phyloP scores from a whole-genome alignment of 805 yeast genomes.

The Ogataea nonfermentans region DNA sequence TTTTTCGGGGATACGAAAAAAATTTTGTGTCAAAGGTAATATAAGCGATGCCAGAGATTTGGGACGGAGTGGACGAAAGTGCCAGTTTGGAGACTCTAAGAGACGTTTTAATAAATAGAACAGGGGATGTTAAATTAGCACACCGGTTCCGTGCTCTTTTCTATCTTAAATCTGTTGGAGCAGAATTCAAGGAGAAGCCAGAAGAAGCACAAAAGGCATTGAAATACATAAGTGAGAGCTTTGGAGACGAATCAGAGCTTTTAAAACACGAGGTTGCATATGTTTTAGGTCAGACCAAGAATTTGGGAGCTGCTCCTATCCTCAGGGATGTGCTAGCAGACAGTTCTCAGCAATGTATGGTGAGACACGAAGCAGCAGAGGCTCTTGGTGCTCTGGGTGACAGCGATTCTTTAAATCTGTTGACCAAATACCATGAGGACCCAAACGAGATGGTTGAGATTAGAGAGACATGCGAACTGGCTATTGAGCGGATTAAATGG shows the following conservation, averaged over 20 bases:
- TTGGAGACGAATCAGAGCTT: constrained; percentile 78
- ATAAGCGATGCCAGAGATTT: constrained; percentile 17
- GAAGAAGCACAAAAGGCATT: constrained; percentile 64
- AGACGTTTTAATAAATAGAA: constrained; percentile 62
- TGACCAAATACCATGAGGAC: constrained; percentile 69
- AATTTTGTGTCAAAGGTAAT: constrained; percentile 1
- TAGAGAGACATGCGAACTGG: constrained; percentile 96
- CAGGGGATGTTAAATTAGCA: constrained; percentile 73
- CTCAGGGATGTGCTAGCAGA: constrained; percentile 70
- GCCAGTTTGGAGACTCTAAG: constrained; percentile 60
- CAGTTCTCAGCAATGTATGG: constrained; percentile 82
- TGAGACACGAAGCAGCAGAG: constrained; percentile 99
- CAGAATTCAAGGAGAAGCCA: constrained; percentile 55
- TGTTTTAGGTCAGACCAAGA: constrained; percentile 93
- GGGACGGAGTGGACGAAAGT: constrained; percentile 28
- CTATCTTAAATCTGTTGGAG: constrained; percentile 82
- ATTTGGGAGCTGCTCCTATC: constrained; percentile 71
- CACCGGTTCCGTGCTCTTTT: constrained; percentile 92
- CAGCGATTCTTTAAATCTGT: constrained; percentile 60
- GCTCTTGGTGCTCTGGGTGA: constrained; percentile 97
- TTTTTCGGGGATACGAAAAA: constrained; percentile 13
- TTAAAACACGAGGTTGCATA: constrained; percentile 98
- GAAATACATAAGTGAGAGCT: constrained; percentile 81
- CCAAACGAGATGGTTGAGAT: constrained; percentile 71
- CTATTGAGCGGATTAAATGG: constrained; percentile 94